Conservation (phyloP, 768 basidiomycete genomes). For the Calvatia gigantea region DNA sequence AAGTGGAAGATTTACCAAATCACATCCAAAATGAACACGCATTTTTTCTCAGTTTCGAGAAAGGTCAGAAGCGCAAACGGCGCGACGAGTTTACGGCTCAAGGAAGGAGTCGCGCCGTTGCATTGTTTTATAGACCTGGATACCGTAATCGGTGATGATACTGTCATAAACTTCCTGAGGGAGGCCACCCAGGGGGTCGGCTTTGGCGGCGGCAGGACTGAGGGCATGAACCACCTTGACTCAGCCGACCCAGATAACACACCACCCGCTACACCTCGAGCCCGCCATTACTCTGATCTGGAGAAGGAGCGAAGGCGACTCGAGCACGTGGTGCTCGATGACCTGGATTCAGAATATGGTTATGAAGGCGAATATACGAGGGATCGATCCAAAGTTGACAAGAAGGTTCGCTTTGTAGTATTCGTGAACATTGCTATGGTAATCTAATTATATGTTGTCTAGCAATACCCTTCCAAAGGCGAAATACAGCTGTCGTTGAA, state of each 20-base stretch:
- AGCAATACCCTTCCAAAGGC: background rate
- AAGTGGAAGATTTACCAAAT: background rate
- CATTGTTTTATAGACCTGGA: constrained; percentile 77
- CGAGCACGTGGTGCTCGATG: constrained; percentile 53
- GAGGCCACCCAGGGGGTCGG: constrained; percentile 20
- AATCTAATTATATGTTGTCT: background rate
- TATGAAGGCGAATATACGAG: constrained; percentile 26
- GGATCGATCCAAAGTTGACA: background rate
- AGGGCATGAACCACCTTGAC: background rate
- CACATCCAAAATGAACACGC: background rate
- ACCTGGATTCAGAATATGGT: constrained; percentile 52
- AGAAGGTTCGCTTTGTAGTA: background rate
- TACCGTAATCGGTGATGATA: constrained; percentile 33
- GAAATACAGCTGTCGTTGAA: constrained; percentile 24
- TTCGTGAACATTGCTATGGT: too few relatives aligned
- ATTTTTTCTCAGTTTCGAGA: background rate
- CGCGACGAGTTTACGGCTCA: constrained; percentile 23
- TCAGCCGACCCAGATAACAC: constrained; percentile 23
- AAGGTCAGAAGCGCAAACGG: background rate
- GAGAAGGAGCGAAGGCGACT: constrained; percentile 39
- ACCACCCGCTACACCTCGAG: constrained; percentile 34
- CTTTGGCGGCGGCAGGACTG: background rate
- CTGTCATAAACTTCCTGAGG: constrained; percentile 46
- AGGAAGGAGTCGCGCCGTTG: constrained; percentile 52
- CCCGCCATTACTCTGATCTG: constrained; percentile 15